Conservation (phyloP, 2,329 filamentous ascomycete species). For the Verticillium dahliae region DNA sequence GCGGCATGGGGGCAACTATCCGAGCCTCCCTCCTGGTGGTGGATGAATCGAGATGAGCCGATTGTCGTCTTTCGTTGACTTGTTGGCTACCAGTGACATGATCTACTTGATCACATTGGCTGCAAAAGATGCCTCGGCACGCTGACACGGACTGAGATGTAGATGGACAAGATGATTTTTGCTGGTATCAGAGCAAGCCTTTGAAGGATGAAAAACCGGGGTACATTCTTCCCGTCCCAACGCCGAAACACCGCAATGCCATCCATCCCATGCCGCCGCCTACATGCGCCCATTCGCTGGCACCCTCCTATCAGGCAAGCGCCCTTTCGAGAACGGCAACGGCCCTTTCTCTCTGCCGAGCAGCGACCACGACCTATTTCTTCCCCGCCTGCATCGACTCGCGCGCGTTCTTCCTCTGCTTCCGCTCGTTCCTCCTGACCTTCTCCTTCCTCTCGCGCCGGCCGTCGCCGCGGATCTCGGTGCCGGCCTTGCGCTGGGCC, state of each 20-base stretch:
- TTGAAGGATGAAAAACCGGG: not conserved
- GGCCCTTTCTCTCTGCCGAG: not conserved
- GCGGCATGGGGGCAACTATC: not conserved
- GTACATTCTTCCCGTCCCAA: not conserved
- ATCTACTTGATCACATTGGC: no score
- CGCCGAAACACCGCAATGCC: not conserved
- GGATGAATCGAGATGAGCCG: not conserved
- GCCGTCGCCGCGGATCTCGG: constrained; percentile 54
- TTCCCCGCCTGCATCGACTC: constrained; percentile 18
- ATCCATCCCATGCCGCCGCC: not conserved
- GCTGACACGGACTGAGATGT: not conserved
- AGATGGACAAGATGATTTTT: not conserved
- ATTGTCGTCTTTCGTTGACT: not conserved
- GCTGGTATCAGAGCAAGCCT: not conserved
- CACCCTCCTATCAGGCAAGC: not conserved
- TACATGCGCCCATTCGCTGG: not conserved
- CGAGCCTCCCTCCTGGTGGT: not conserved
- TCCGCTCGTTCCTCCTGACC: constrained; percentile 64
- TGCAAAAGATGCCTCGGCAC: not conserved
- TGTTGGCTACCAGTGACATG: not conserved
- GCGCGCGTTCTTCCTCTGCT: constrained; percentile 60
- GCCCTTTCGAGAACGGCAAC: not conserved
- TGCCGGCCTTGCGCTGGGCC: constrained; percentile 54
- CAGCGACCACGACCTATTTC: not conserved
- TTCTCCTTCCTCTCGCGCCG: constrained; percentile 61